A percentile compares a stretch with the other conserved stretches of the same genome.
phyloP scores from a whole-genome alignment of 108 stramenopile species.

The Cylindrotheca fusiformis region DNA sequence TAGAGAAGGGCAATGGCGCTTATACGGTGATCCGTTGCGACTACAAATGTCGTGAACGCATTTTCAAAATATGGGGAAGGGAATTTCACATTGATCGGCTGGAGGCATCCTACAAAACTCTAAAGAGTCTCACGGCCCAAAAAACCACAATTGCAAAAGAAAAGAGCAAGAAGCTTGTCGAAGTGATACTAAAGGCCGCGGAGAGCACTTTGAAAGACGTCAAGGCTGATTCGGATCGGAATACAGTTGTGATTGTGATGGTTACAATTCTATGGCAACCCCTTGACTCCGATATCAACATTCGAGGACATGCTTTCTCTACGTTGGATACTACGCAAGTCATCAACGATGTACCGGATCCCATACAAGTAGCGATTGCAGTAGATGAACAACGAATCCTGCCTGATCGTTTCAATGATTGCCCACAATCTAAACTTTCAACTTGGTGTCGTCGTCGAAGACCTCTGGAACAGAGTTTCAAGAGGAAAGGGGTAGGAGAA shows the following conservation, averaged over 20 bases:
- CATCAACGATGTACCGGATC: constrained; percentile 21
- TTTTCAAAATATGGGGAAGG: constrained; percentile 52
- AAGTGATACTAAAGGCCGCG: background rate
- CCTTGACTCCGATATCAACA: constrained; percentile 10
- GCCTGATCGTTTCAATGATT: constrained; percentile 41
- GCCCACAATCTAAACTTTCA: constrained; percentile 62
- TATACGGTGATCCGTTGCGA: constrained; percentile 80
- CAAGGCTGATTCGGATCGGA: background rate
- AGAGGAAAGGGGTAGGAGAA: constrained; percentile 33
- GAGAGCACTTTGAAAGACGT: background rate
- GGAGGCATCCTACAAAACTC: constrained; percentile 23
- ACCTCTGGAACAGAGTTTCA: constrained; percentile 61
- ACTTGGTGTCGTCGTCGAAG: constrained; percentile 70
- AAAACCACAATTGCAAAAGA: constrained; percentile 1
- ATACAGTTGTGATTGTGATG: constrained; percentile 15
- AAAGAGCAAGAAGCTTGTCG: constrained; percentile 1
- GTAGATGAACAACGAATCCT: constrained; percentile 5
- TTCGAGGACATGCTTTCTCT: constrained; percentile 33
- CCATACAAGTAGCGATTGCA: constrained; percentile 35
- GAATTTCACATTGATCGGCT: constrained; percentile 68
- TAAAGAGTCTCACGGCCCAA: background rate
- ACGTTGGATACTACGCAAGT: constrained; percentile 5
- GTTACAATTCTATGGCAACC: constrained; percentile 35
- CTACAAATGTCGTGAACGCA: constrained; percentile 8
- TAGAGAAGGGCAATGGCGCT: constrained; percentile 47